Evolutionary conservation across 2,329 filamentous ascomycete genomes (phyloP), one percentile per base, ranked within the genome.

Genomic region (Malbranchea cinnamomea): DNA sequence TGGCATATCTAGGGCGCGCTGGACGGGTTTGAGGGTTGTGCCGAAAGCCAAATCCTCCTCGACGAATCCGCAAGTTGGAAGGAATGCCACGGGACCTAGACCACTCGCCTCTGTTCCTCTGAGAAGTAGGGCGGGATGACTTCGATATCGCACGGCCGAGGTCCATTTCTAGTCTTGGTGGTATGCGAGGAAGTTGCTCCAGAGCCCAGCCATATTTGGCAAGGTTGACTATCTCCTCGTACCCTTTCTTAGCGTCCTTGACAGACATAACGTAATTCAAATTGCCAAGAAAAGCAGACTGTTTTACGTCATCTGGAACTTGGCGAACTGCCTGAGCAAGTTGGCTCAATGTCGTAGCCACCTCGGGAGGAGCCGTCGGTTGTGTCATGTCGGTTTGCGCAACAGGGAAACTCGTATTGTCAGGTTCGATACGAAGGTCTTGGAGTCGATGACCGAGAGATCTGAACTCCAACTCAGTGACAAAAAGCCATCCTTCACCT

Each of bases 401-500:
- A 4, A 51, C 45, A 16, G 47, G 34, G 3, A 75, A 41, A 33
- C 69, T 59, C 4, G 61, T 54, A 1, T 48, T 42, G 2, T 62
- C 58, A 4, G 59, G 45, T 20, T 63, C 45, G 34, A 78, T 65
- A 2, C 53, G 55, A 37, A 78, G 68, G 16, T 67, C 62, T 17
- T 69, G 52, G 3, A 64, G 61, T 42, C 55, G 64, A 21, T 53
- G 52, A 1, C 63, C 53, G 45, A 72, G 71, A 8, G 40, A 34
- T 38, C 55, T 55, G 0, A 53, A 40, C 43, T 79, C 73, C 2
- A 53, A 47, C 2, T 63, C 49, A 18, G 65, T 56, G 15, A 76
- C 48, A 28, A 79, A 54, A 18, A 78, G 56, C 47, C 73, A 69
- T 21, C 72, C 74, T 27, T 71, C 65, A 25, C 74, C 72, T 18